These are phyloP conservation scores for Aquilaria agallochum DNA, from an alignment of 441 rosid genomes.

Conservation along the genomic window DNA sequence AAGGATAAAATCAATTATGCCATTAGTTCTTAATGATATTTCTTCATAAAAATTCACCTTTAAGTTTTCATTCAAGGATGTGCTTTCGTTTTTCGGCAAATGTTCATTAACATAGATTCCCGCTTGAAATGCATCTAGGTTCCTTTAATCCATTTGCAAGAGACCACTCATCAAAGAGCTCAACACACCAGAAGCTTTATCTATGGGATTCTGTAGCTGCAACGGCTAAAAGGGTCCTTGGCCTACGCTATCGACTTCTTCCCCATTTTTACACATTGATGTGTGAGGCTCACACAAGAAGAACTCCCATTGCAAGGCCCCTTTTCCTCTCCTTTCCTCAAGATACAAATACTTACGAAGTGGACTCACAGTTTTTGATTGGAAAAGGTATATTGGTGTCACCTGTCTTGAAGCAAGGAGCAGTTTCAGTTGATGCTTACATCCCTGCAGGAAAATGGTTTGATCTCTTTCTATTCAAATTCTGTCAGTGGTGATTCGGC, in stretches of 20 bases:
- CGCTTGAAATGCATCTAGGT: constrained; percentile 44
- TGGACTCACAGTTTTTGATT: constrained; percentile 47
- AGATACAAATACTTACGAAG: constrained; percentile 43
- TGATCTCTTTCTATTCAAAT: constrained; percentile 42
- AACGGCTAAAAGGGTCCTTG: constrained; percentile 56
- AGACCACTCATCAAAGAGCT: constrained; percentile 36
- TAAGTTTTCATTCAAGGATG: neutral
- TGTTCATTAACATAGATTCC: neutral
- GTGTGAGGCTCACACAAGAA: constrained; percentile 50
- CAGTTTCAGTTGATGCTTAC: constrained; percentile 42
- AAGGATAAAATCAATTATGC: too few relatives aligned
- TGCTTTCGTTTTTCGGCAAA: neutral
- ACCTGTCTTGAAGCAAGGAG: constrained; percentile 37
- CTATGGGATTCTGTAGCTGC: constrained; percentile 74
- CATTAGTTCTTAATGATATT: too few relatives aligned
- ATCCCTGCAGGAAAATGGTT: constrained; percentile 63
- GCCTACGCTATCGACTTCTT: constrained; percentile 61
- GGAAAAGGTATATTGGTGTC: constrained; percentile 58
- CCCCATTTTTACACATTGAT: constrained; percentile 65
- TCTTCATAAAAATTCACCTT: too few relatives aligned
- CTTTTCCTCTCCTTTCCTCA: constrained; percentile 67
- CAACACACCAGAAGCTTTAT: constrained; percentile 55
- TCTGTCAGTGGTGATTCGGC: constrained; percentile 30
- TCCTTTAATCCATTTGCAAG: constrained; percentile 82
- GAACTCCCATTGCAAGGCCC: constrained; percentile 66